Base-by-base conservation (phyloP, 2,329 filamentous ascomycete genomes). In the Zalaria sp. region DNA sequence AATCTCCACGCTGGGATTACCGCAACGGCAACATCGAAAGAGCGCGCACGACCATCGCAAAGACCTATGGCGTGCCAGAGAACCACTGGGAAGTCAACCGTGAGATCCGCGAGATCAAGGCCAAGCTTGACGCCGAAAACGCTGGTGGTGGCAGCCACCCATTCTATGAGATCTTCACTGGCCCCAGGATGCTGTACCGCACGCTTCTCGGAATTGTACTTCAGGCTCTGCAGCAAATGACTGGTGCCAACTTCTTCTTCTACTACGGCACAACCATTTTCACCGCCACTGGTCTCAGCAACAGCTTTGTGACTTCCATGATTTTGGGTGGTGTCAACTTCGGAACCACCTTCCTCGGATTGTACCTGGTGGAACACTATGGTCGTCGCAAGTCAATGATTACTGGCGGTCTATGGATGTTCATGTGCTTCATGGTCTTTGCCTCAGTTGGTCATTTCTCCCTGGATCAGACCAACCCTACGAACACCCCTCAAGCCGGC, bases 171-270 rank as follows among this genome's bases (percentile, higher is more conserved):
- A 73, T 77, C 51, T 68, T 86, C 48, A 71, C 72, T 43, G 67
- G 71, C 47, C 79, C 78, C 50, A 77, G 77, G 47, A 86, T 83
- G 69, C 50, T 73, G 4, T 77, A 82, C 57, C 71, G 79, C 26
- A 79, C 75, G 0, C 37, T 75, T 0, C 66, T 83, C 0, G 79
- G 79, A 34, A 71, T 82, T 31, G 55, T 65, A 3, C 68, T 83
- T 2, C 76, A 81, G 57, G 71, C 75, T 35, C 71, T 78, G 4
- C 78, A 83, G 57, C 79, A 83, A 53, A 64, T 83, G 2, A 81
- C 77, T 1, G 79, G 79, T 28, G 75, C 73, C 44, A 80, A 80
- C 60, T 81, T 76, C 60, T 79, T 77, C 64, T 80, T 81, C 58
- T 67, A 67, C 54, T 68, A 68, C 46, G 65, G 66, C 5, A 45